These are phyloP conservation scores for Athelia sp. DNA, from an alignment of 1,284 basidiomycete species.

Conservation along the genomic window DNA sequence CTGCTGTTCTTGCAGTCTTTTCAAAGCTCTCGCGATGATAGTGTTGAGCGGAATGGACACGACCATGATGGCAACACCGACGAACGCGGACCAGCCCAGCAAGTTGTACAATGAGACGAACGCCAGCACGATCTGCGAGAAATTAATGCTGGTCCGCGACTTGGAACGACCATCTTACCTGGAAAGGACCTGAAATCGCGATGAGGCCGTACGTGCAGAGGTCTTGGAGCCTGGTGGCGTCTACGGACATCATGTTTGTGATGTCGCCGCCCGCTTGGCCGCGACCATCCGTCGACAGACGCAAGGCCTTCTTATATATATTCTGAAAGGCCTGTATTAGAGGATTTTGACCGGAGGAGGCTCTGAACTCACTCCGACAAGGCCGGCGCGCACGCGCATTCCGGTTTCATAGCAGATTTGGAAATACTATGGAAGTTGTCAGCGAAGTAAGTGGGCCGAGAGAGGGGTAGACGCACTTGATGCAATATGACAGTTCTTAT, in stretches of 20 bases:
- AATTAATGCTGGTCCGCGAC: background rate
- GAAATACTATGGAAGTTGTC: slow-evolving; percentile 58
- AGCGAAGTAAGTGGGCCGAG: background rate
- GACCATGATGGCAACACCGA: slow-evolving; percentile 90
- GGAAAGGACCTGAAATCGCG: slow-evolving; percentile 64
- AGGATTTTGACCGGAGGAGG: background rate
- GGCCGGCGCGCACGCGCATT: slow-evolving; percentile 87
- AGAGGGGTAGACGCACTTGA: slow-evolving; percentile 44
- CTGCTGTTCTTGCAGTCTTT: slow-evolving; percentile 78
- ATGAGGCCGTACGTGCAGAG: slow-evolving; percentile 79
- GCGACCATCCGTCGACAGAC: slow-evolving; percentile 82
- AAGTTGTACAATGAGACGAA: slow-evolving; percentile 88
- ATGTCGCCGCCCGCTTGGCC: slow-evolving; percentile 85
- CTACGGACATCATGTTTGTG: slow-evolving; percentile 90
- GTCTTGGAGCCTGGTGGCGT: slow-evolving; percentile 84
- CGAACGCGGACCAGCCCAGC: slow-evolving; percentile 89
- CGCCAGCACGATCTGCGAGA: slow-evolving; percentile 70
- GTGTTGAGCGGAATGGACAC: slow-evolving; percentile 81
- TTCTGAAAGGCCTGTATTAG: slow-evolving; percentile 14
- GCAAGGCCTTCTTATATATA: slow-evolving; percentile 85
- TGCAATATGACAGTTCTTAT: slow-evolving; percentile 83
- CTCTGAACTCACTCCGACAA: slow-evolving; percentile 53
- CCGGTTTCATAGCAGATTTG: slow-evolving; percentile 79
- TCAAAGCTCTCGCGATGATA: slow-evolving; percentile 69
- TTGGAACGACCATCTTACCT: slow-evolving; percentile 33